Base-by-base conservation (phyloP, 73 alveolate genomes). In the Breviolum minutum region DNA sequence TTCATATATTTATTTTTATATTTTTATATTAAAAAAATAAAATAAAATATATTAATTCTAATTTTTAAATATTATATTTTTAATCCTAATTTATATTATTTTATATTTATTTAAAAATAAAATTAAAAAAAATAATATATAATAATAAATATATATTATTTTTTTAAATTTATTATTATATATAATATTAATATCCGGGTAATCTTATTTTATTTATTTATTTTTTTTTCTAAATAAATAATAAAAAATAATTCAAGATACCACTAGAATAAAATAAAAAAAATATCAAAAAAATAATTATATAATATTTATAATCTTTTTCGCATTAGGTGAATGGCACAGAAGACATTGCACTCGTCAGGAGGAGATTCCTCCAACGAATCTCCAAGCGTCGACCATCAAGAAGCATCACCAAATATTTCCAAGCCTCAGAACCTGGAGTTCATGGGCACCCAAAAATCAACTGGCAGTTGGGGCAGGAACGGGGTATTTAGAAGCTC, bases 321-420 rank as follows among this genome's bases (percentile, higher is more conserved):
- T 22, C 13, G 19, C 13, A 13, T 1, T 48, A n/a, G 1, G 30
- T 48, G 26, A 22, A 13, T 8, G 84, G 10, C 76, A 22, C 60
- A 9, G 82, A 24, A 4, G 73, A 32, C 62, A 40, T 60, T 2
- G 87, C 77, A 66, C 79, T 90, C 19, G 96, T 90, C 64, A 90
- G 96, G 5, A 90, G 87, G 14, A 90, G 48, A 66, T 90, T 90
- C 63, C 29, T 76, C 96, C 96, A 90, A 26, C 96, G 96, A 24
- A 90, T 62, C 27, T 90, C 96, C 96, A 90, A 71, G 68, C 86
- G 82, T 6, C 87, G 87, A 19, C 96, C 96, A 20, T 90, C 96
- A 5, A 69, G 77, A 26, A 90, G 63, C 24, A 63, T 17, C 87
- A 90, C 96, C 62, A 90, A 24, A 74, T 90, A 90, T 62, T 90